Evolutionary conservation across 805 yeast species (phyloP), one percentile per base, ranked within the genome.

Genomic region (Suhomyces canberraensis): DNA sequence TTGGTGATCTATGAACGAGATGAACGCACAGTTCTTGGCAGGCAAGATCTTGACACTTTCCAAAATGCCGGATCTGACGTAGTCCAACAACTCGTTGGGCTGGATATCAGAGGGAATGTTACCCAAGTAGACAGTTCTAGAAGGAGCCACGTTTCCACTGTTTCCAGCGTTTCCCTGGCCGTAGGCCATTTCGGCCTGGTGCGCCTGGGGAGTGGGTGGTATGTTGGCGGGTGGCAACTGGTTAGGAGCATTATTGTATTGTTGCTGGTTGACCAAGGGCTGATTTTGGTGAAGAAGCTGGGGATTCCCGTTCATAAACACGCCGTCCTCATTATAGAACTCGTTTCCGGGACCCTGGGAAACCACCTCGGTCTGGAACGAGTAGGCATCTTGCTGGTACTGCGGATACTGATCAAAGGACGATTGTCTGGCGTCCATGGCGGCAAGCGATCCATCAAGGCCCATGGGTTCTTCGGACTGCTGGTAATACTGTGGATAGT

Each of bases 111-210:
- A 62, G 1, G 98, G 96, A 25, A 91, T 75, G 55, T 87, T 88
- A 11, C 96, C 96, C 51, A 91, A 68, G 55, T 88, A 87, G 8
- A 91, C 95, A 0, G 97, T 88, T 58, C 97, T 78, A 15, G 89
- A 81, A 25, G 84, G 84, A 2, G 84, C 82, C 24, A 52, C 61
- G 11, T 47, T 25, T 9, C 49, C 29, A 8, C 46, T 29, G 16
- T 36, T 33, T 22, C 34, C 33, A 8, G 32, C 36, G 20, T 36
- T 42, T 4, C 22, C 19, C 21, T 40, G 44, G 18, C 32, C 35
- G 17, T 29, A 37, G 9, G 33, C 33, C 8, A 36, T 21, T 8
- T 40, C 37, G n/a, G 18, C 29, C 25, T 24, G 44, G 29, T 31
- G 44, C 16, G 36, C 29, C 24, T 27, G 41, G n/a, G 33, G 35